Conservation (phyloP, 257 asterid species). For the Gentiana dahurica region DNA sequence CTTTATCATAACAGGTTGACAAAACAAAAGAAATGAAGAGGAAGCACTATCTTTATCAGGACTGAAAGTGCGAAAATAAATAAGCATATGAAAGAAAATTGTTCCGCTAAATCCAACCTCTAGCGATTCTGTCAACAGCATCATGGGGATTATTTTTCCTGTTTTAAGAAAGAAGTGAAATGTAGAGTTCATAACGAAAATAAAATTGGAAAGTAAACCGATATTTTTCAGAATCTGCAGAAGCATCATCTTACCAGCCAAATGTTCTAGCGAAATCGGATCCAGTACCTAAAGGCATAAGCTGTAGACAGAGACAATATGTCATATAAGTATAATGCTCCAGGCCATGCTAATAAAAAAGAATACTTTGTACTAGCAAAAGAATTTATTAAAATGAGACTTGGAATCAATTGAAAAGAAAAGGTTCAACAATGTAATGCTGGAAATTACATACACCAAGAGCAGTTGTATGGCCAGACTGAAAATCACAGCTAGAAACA, state of each 20-base stretch:
- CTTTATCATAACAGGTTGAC: constrained; percentile 10
- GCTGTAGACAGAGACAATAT: constrained; percentile 40
- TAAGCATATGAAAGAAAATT: neutral
- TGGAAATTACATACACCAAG: constrained; percentile 66
- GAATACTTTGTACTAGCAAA: constrained; percentile 3
- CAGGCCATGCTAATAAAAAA: constrained; percentile 11
- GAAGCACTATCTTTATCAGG: neutral
- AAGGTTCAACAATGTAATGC: constrained; percentile 4
- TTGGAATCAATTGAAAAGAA: constrained; percentile 6
- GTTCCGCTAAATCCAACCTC: constrained; percentile 27
- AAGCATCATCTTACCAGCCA: constrained; percentile 58
- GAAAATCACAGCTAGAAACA: constrained; percentile 39
- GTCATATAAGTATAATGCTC: constrained; percentile 12
- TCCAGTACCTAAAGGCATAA: constrained; percentile 91
- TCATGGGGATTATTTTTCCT: constrained; percentile 83
- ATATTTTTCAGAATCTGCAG: constrained; percentile 13
- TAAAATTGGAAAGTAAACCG: too few relatives aligned
- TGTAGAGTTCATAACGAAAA: neutral
- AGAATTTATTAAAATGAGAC: constrained; percentile 8
- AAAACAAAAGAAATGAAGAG: constrained; percentile 8
- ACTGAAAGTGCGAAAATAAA: neutral
- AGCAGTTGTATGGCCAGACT: constrained; percentile 41
- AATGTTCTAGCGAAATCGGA: constrained; percentile 88
- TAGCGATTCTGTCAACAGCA: constrained; percentile 72
- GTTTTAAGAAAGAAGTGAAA: constrained; percentile 15